Evolutionary conservation across 108 stramenopile species (phyloP).

Genomic region (Cyclotella baltica): DNA sequence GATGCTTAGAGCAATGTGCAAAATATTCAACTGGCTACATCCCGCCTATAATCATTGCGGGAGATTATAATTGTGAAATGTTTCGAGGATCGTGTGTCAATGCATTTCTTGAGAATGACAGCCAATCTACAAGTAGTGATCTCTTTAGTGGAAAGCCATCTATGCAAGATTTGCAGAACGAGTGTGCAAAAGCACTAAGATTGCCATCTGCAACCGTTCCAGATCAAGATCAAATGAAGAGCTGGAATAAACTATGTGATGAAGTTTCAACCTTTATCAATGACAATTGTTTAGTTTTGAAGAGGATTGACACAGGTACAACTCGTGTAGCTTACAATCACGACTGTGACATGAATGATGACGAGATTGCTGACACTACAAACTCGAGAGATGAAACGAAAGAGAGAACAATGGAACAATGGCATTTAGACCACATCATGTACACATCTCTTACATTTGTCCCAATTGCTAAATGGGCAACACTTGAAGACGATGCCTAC

Average conservation of each 20-base stretch:
- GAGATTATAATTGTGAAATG: constrained; percentile 63
- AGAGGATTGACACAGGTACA: constrained; percentile 41
- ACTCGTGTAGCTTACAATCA: constrained; percentile 61
- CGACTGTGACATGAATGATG: constrained; percentile 23
- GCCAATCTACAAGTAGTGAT: background rate
- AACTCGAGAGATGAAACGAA: background rate
- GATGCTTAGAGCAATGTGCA: constrained; percentile 36
- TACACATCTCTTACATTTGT: constrained; percentile 46
- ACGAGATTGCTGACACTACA: background rate
- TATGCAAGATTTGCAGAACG: constrained; percentile 2
- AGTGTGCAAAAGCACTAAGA: constrained; percentile 48
- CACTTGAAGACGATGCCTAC: constrained; percentile 55
- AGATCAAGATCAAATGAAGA: constrained; percentile 38
- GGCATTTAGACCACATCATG: constrained; percentile 65
- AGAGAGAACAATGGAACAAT: constrained; percentile 37
- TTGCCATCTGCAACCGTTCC: constrained; percentile 22
- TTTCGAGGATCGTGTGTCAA: constrained; percentile 49
- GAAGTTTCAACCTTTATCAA: constrained; percentile 30
- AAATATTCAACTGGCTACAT: constrained; percentile 1
- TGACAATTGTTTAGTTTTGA: constrained; percentile 35
- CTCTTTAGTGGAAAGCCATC: background rate
- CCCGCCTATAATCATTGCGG: constrained; percentile 54
- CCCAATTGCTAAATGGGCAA: constrained; percentile 44
- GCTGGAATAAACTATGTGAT: constrained; percentile 48
- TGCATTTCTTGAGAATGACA: constrained; percentile 40